Conservation (phyloP, 108 stramenopile genomes). For the Skeletonema costatum region DNA sequence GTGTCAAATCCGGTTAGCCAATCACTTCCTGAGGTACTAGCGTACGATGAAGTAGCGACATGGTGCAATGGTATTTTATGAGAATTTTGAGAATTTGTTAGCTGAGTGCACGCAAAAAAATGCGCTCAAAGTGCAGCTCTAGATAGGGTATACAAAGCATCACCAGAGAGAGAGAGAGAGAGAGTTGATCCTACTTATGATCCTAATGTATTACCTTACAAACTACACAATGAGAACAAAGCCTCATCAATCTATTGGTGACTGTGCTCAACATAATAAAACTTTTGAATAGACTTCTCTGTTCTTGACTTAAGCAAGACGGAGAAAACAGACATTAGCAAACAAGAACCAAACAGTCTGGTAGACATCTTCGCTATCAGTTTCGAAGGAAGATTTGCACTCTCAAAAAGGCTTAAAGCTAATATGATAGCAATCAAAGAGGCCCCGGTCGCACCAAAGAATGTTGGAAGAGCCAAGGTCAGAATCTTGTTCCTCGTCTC, state of each 20-base stretch:
- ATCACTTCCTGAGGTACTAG: too few species aligned
- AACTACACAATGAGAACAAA: background rate
- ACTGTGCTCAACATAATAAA: background rate
- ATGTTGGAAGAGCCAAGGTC: background rate
- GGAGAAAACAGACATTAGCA: background rate
- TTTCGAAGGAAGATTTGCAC: conserved; percentile 1
- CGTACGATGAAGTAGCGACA: too few species aligned
- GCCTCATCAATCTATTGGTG: background rate
- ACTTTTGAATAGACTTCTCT: conserved; percentile 11
- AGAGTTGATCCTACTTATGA: too few species aligned
- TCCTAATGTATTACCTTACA: conserved; percentile 1
- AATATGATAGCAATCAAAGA: background rate
- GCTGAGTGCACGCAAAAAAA: too few species aligned
- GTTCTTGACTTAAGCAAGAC: background rate
- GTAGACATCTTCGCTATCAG: background rate
- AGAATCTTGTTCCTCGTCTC: background rate
- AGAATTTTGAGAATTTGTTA: too few species aligned
- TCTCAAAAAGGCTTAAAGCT: background rate
- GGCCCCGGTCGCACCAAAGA: conserved; percentile 10
- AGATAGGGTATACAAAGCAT: too few species aligned
- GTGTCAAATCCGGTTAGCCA: too few species aligned
- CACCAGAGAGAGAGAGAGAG: too few species aligned
- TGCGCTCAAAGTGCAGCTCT: too few species aligned
- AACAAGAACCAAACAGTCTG: background rate
- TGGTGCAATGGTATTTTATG: too few species aligned